Evolutionary conservation across 2,329 filamentous ascomycete genomes (phyloP).

Genomic region (Onygenales sp.): DNA sequence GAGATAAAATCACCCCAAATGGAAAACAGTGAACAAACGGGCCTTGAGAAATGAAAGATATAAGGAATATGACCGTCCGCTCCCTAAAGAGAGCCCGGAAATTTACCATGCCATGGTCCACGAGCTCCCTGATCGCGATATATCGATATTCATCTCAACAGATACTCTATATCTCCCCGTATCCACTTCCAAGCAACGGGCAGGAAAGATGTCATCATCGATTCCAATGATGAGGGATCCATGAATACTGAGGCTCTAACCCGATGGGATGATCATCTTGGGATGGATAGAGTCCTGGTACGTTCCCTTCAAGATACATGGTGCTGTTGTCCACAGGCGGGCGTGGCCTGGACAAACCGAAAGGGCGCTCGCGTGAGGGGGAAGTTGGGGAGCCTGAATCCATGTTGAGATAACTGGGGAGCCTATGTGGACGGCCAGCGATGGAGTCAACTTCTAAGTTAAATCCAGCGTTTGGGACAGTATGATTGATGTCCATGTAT

Average conservation of each 20-base stretch:
- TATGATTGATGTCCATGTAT: conserved; percentile 1
- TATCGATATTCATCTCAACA: background rate
- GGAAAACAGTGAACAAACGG: background rate
- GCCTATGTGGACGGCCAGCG: background rate
- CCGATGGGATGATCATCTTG: background rate
- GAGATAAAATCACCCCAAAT: background rate
- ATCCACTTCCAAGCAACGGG: conserved; percentile 1
- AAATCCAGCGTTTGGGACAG: background rate
- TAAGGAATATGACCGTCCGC: background rate
- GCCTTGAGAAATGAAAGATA: background rate
- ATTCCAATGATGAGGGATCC: background rate
- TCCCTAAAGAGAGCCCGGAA: background rate
- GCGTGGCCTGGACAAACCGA: background rate
- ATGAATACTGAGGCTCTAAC: background rate
- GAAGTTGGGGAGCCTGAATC: background rate
- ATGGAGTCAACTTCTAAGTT: background rate
- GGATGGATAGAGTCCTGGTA: background rate
- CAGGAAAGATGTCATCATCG: background rate
- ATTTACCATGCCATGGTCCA: background rate
- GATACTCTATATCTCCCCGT: background rate
- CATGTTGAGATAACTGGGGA: background rate
- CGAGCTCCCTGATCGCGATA: background rate
- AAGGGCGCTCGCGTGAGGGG: background rate
- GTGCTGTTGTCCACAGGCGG: background rate
- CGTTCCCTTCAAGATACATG: background rate